Evolutionary conservation across 2,329 filamentous ascomycete species (phyloP).

Genomic region (Aspergillus fischeri): DNA sequence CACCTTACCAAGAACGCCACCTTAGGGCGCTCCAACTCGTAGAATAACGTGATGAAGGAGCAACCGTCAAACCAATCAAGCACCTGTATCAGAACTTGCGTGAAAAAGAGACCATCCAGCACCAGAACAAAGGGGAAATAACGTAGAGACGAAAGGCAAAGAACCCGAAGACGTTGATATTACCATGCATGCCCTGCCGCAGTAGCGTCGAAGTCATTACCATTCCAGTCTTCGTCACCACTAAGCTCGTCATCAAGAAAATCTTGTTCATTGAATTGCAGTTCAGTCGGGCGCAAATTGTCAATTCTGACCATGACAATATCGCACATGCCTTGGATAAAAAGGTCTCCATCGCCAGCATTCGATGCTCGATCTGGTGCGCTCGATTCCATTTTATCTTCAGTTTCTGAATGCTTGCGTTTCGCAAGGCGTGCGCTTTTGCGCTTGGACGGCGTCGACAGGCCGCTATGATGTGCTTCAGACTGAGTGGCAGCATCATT

Average conservation of each 20-base stretch:
- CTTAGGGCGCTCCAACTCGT: background rate
- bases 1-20: background rate
- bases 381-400: conserved; percentile 16
- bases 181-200: conserved; percentile 22
- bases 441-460: conserved; percentile 28
- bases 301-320: conserved; percentile 58
- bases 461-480: conserved; percentile 11
- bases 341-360: conserved; percentile 14
- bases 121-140: background rate
- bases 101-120: background rate
- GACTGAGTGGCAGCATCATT: conserved; percentile 9
- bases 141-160: background rate
- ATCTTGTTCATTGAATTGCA: conserved; percentile 55
- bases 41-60: background rate
- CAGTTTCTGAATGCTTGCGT: conserved; percentile 22
- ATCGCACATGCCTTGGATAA: conserved; percentile 55
- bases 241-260: conserved; percentile 59
- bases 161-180: background rate
- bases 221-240: conserved; percentile 61
- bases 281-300: conserved; percentile 57
- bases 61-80: background rate
- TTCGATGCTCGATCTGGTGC: conserved; percentile 5
- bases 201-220: conserved; percentile 35
- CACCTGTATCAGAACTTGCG: background rate
- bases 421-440: conserved; percentile 38